phyloP scores from a whole-genome alignment of 139 green algal species.

The Choricystis sp. region DNA sequence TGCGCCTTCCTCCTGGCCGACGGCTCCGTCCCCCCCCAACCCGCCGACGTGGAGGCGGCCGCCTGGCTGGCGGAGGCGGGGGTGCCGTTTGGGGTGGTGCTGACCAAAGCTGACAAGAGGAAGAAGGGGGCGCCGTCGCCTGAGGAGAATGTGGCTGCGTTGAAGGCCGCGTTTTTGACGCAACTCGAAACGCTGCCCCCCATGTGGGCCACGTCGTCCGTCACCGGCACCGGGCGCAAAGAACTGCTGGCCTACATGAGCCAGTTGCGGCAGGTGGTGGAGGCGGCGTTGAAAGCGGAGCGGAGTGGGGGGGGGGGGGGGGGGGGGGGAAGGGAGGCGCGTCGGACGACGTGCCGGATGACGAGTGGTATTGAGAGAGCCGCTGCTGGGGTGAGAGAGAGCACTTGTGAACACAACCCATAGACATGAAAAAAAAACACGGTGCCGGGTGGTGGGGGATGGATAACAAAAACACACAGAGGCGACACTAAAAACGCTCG shows the following conservation, averaged over 20 bases:
- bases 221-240: slow-evolving; percentile 19
- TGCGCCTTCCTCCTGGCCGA: slow-evolving; percentile 90
- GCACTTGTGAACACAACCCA: no score
- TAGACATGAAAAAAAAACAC: no score
- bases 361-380: background rate
- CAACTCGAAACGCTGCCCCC: slow-evolving; percentile 33
- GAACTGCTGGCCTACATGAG: slow-evolving; percentile 45
- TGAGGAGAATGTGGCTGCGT: slow-evolving; percentile 33
- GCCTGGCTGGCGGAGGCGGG: slow-evolving; percentile 51
- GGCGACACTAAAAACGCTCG: no score
- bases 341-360: background rate
- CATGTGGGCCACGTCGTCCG: slow-evolving; percentile 24
- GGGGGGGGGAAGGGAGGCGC: background rate
- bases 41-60: slow-evolving; percentile 61
- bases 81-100: slow-evolving; percentile 70
- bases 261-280: slow-evolving; percentile 20
- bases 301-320: background rate
- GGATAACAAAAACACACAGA: no score
- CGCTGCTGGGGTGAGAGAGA: no score
- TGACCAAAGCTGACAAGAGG: slow-evolving; percentile 64
- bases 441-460: no score
- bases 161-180: slow-evolving; percentile 18
- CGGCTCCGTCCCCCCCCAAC: slow-evolving; percentile 57
- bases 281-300: background rate
- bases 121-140: slow-evolving; percentile 33